A percentile compares a stretch with the other conserved stretches of the same genome.
These are phyloP conservation scores for Bacidia gigantensis DNA, from an alignment of 495 filamentous ascomycete species.

Conservation along the genomic window DNA sequence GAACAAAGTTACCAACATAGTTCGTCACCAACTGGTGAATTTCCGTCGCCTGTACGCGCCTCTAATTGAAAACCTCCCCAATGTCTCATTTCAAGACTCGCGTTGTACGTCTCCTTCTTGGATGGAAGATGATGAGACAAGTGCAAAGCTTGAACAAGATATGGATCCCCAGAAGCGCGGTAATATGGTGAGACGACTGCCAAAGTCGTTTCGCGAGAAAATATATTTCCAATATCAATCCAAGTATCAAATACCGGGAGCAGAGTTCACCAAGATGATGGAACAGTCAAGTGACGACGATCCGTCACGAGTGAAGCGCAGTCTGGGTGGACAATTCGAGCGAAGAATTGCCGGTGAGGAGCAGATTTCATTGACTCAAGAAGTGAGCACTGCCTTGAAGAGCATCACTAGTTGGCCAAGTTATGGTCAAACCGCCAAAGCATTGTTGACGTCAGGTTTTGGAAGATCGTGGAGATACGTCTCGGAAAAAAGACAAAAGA, in stretches of 20 bases:
- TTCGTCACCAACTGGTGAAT: constrained; percentile 75
- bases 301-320: constrained; percentile 48
- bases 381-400: constrained; percentile 60
- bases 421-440: constrained; percentile 71
- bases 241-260: constrained; percentile 70
- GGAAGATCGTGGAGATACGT: constrained; percentile 58
- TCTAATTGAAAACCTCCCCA: constrained; percentile 77
- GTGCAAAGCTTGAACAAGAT: constrained; percentile 60
- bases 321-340: constrained; percentile 74
- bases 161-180: constrained; percentile 81
- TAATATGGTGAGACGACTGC: constrained; percentile 91
- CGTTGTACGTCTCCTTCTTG: constrained; percentile 47
- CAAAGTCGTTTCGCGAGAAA: constrained; percentile 73
- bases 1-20: constrained; percentile 87
- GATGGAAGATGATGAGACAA: constrained; percentile 47
- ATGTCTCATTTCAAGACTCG: constrained; percentile 64
- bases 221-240: constrained; percentile 89
- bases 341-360: constrained; percentile 60
- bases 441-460: constrained; percentile 60
- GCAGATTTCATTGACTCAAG: constrained; percentile 44
- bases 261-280: constrained; percentile 79
- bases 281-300: constrained; percentile 56
- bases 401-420: constrained; percentile 86
- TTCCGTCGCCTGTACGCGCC: constrained; percentile 84
- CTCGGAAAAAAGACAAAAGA: constrained; percentile 70